Evolutionary conservation across 306 rosid species (phyloP).

Genomic region (Fagus crenata): DNA sequence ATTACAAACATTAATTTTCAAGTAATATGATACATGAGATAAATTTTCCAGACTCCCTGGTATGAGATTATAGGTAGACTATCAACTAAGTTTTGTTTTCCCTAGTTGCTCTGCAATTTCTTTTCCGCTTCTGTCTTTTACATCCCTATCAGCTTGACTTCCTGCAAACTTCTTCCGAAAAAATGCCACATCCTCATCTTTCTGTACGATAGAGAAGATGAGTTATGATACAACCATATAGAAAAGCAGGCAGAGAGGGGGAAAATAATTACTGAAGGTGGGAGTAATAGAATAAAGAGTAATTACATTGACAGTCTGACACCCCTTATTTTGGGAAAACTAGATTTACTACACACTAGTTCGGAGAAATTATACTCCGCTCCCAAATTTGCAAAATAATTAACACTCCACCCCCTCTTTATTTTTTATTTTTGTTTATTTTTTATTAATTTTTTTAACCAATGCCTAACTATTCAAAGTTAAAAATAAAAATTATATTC

Average conservation of each 20-base stretch:
- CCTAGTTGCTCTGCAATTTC: conserved; percentile 49
- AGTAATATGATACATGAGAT: neutral
- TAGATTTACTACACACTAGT: too few relatives aligned
- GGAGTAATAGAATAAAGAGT: neutral
- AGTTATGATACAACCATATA: conserved; percentile 11
- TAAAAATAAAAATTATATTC: too few relatives aligned
- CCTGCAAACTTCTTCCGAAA: conserved; percentile 77
- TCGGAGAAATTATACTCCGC: too few relatives aligned
- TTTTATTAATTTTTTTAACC: too few relatives aligned
- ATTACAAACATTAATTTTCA: too few relatives aligned
- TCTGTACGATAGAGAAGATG: conserved; percentile 43
- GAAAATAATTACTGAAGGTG: conserved; percentile 4
- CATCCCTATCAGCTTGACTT: conserved; percentile 89
- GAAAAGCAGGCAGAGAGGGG: conserved; percentile 14
- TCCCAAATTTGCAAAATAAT: too few relatives aligned
- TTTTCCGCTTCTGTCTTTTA: conserved; percentile 70
- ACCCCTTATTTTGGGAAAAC: too few relatives aligned
- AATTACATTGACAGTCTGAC: too few relatives aligned
- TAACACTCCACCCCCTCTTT: too few relatives aligned
- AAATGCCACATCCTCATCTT: conserved; percentile 79
- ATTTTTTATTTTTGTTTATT: too few relatives aligned
- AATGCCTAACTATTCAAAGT: too few relatives aligned
- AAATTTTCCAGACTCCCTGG: neutral
- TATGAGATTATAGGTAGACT: neutral
- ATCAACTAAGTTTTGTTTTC: neutral